phyloP scores from a whole-genome alignment of 2,329 filamentous ascomycete species.

The Plectosphaerella sp. region DNA sequence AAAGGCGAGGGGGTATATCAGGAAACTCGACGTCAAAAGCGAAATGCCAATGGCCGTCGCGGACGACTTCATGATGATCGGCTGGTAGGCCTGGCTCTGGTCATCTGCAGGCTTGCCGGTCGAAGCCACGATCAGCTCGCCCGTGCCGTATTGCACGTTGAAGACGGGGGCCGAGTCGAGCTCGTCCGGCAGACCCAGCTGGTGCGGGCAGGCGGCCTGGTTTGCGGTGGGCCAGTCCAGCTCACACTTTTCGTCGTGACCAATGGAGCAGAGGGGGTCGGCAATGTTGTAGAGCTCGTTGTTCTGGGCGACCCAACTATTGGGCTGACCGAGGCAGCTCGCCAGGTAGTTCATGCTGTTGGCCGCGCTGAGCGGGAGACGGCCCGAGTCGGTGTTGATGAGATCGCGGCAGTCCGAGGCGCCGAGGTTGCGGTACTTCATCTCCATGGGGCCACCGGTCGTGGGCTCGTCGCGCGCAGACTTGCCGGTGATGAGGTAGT shows the following conservation, averaged over 20 bases:
- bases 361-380: conserved; percentile 38
- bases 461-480: conserved; percentile 39
- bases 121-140: conserved; percentile 31
- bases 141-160: conserved; percentile 42
- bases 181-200: conserved; percentile 28
- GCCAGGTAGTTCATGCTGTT: conserved; percentile 51
- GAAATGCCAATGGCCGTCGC: not conserved
- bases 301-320: conserved; percentile 44
- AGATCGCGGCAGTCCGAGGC: conserved; percentile 41
- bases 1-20: conserved; percentile 1
- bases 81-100: not conserved
- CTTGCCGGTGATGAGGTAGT: conserved; percentile 41
- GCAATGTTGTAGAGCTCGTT: conserved; percentile 46
- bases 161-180: conserved; percentile 36
- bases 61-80: not conserved
- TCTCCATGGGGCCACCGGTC: conserved; percentile 42
- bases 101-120: conserved; percentile 2
- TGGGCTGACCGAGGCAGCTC: conserved; percentile 32
- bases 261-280: conserved; percentile 41
- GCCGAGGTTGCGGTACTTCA: conserved; percentile 39
- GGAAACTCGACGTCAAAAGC: not conserved
- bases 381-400: conserved; percentile 35
- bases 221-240: conserved; percentile 38
- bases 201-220: conserved; percentile 38
- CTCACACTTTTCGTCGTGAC: conserved; percentile 40